Conservation (phyloP, 2,329 filamentous ascomycete genomes). For the Beauveria sp. region DNA sequence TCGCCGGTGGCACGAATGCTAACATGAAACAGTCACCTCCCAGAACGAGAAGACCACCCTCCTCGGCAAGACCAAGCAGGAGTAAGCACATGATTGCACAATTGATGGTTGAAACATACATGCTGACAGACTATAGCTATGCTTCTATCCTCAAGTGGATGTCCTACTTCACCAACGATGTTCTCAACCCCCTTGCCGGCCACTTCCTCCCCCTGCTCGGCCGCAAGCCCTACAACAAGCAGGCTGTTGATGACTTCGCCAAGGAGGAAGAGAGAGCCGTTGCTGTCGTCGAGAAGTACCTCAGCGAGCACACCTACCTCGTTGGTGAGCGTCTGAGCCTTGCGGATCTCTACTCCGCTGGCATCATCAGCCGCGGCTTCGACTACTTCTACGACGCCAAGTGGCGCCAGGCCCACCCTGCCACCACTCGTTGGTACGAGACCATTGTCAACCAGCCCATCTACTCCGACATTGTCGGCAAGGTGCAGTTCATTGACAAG, state of each 20-base stretch:
- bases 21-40: constrained; percentile 68
- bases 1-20: constrained; percentile 26
- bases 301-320: constrained; percentile 89
- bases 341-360: constrained; percentile 80
- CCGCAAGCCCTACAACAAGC: constrained; percentile 90
- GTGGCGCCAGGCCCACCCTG: constrained; percentile 77
- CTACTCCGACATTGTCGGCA: constrained; percentile 72
- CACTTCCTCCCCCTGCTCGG: constrained; percentile 88
- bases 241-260: constrained; percentile 74
- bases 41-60: constrained; percentile 99
- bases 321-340: constrained; percentile 96
- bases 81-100: constrained; percentile 48
- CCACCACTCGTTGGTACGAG: constrained; percentile 87
- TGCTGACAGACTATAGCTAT: constrained; percentile 45
- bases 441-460: constrained; percentile 89
- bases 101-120: not conserved
- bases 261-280: constrained; percentile 63
- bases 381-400: constrained; percentile 89
- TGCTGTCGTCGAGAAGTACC: constrained; percentile 74
- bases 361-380: constrained; percentile 80
- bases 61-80: constrained; percentile 99
- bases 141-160: constrained; percentile 97
- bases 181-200: constrained; percentile 62
- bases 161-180: constrained; percentile 90
- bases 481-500: constrained; percentile 74